phyloP scores from a whole-genome alignment of 495 filamentous ascomycete genomes.

The Barbatosphaeria neglecta region DNA sequence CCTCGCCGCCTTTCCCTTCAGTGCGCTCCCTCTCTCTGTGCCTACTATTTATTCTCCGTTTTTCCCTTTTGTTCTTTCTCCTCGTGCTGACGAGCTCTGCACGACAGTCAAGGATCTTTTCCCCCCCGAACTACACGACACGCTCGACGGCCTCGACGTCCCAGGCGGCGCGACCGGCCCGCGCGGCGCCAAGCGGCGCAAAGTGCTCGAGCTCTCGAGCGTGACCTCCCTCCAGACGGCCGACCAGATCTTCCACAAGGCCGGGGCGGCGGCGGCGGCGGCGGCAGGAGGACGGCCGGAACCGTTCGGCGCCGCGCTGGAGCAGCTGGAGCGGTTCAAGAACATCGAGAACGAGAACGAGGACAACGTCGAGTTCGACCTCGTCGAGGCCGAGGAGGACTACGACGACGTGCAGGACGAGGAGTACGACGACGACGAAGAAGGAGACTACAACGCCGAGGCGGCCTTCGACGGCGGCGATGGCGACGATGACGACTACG shows the following conservation, averaged over 20 bases:
- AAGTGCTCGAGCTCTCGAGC: conserved; percentile 18
- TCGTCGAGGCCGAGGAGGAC: conserved; percentile 22
- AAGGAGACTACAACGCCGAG: conserved; percentile 45
- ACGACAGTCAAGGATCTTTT: conserved; percentile 28
- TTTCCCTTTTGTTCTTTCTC: conserved; percentile 19
- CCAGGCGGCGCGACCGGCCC: conserved; percentile 4
- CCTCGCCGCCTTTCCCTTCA: conserved; percentile 25
- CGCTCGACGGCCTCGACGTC: conserved; percentile 33
- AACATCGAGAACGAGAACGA: conserved; percentile 31
- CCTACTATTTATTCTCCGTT: conserved; percentile 12
- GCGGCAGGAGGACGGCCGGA: conserved; percentile 4
- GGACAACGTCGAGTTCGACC: conserved; percentile 29
- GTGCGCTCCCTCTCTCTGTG: neutral
- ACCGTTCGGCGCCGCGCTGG: neutral
- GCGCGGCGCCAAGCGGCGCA: conserved; percentile 13
- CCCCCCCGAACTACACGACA: conserved; percentile 39
- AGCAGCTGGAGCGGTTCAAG: conserved; percentile 15
- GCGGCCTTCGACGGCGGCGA: conserved; percentile 41
- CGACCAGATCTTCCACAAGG: conserved; percentile 18
- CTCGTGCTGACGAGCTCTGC: neutral
- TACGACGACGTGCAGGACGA: conserved; percentile 32
- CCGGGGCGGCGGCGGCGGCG: conserved; percentile 7
- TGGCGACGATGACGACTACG: conserved; percentile 33
- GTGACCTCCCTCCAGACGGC: conserved; percentile 19
- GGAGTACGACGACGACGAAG: conserved; percentile 34